These are phyloP conservation scores for Clavispora carvajalis DNA, from an alignment of 805 yeast species.

Conservation along the genomic window DNA sequence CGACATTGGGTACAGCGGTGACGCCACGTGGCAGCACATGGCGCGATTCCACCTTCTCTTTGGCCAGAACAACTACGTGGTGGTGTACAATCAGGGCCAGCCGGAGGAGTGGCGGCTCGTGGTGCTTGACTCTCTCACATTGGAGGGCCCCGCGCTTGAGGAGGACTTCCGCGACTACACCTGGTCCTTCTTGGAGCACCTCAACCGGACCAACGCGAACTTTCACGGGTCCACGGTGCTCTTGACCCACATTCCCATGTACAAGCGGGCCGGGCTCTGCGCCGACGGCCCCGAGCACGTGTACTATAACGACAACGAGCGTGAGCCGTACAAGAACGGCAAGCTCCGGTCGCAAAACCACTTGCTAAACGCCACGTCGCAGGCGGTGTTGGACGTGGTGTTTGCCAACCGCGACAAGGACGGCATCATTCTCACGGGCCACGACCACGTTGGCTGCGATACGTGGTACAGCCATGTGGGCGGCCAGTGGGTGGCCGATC, in stretches of 20 bases:
- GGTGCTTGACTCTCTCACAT: constrained; percentile 73
- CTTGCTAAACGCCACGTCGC: constrained; percentile 59
- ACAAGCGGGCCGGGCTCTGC: constrained; percentile 77
- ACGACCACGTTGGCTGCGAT: constrained; percentile 94
- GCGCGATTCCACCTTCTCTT: constrained; percentile 67
- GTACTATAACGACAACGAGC: constrained; percentile 45
- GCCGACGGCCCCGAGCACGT: constrained; percentile 70
- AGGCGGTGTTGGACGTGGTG: constrained; percentile 62
- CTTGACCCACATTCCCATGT: constrained; percentile 86
- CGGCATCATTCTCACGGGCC: constrained; percentile 88
- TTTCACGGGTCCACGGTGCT: constrained; percentile 78
- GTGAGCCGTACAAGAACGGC: constrained; percentile 65
- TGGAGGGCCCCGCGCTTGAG: constrained; percentile 89
- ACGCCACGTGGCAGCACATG: constrained; percentile 88
- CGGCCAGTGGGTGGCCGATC: constrained; percentile 58
- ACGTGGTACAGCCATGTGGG: constrained; percentile 48
- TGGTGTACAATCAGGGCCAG: constrained; percentile 58
- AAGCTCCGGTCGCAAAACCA: constrained; percentile 82
- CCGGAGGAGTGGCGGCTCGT: constrained; percentile 82
- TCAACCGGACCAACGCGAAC: constrained; percentile 41
- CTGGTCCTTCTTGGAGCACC: constrained; percentile 64
- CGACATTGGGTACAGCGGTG: constrained; percentile 94
- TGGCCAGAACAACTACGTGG: constrained; percentile 83
- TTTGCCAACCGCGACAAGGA: constrained; percentile 58
- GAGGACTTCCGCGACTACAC: constrained; percentile 62